A percentile compares a stretch with the other conserved stretches of the same genome.
These are phyloP conservation scores for Claviceps sp. DNA, from an alignment of 2,329 filamentous ascomycete species.

Conservation along the genomic window DNA sequence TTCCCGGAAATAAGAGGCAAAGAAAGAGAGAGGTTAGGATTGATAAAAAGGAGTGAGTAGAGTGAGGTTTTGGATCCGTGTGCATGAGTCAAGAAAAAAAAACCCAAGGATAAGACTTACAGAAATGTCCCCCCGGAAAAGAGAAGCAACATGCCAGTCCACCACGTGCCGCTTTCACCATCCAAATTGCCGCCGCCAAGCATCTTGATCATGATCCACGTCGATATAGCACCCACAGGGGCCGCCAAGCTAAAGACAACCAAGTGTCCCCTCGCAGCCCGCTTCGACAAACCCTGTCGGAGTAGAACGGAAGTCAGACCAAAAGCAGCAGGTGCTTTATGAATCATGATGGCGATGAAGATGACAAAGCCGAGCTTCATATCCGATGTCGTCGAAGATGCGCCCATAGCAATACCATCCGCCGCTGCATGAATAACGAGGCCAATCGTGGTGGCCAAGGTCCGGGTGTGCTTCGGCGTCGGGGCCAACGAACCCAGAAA, in stretches of 20 bases:
- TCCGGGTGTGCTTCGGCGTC: slow-evolving; percentile 44
- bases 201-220: slow-evolving; percentile 67
- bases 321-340: slow-evolving; percentile 93
- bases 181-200: slow-evolving; percentile 47
- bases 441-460: slow-evolving; percentile 75
- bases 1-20: neutral
- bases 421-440: slow-evolving; percentile 93
- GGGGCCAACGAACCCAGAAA: slow-evolving; percentile 47
- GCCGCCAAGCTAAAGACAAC: slow-evolving; percentile 86
- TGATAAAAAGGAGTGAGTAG: too few relatives aligned
- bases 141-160: slow-evolving; percentile 83
- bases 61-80: too few relatives aligned
- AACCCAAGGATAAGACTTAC: slow-evolving; percentile 36
- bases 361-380: slow-evolving; percentile 77
- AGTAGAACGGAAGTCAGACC: slow-evolving; percentile 81
- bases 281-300: slow-evolving; percentile 81
- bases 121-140: slow-evolving; percentile 94
- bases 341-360: slow-evolving; percentile 92
- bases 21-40: neutral
- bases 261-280: slow-evolving; percentile 70
- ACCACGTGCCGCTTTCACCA: slow-evolving; percentile 60
- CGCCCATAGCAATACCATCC: slow-evolving; percentile 90
- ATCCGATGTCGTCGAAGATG: slow-evolving; percentile 64
- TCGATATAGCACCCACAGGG: slow-evolving; percentile 70
- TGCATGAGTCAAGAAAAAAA: too few relatives aligned